Evolutionary conservation across 73 alveolate genomes (phyloP), one percentile per base, ranked within the genome.

Genomic region (Paraurostyla sp.): DNA sequence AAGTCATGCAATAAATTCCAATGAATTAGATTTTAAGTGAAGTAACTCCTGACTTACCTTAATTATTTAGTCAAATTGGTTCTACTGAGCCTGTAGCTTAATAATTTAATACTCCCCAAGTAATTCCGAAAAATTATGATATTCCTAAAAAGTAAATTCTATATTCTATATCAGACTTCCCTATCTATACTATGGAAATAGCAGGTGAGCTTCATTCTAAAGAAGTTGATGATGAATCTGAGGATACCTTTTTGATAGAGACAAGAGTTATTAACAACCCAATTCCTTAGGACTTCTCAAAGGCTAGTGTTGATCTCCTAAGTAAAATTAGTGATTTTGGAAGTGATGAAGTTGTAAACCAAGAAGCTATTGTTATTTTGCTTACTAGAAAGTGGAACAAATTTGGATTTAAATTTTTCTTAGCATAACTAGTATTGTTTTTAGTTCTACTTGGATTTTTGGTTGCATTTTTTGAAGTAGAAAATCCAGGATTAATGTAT

Each of bases 341-440:
- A 46, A 48, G 33, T 48, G 86, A 73, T 29, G 68, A 73, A 45
- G 71, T 73, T 2, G 86, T 73, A 20, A 23, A 6, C 1, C 30
- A n/a, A 73, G 71, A 73, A 11, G 22, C 86, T 4, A 73, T 73
- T 2, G 29, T 22, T 4, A 29, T 45, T 0, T 16, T 48, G n/a
- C 71, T 73, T 6, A 22, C 22, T 6, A 73, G 86, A 73, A 81
- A 81, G 38, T 81, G 91, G 91, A 48, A 33, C 6, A 1, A 6
- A n/a, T 69, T 23, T 29, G 83, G 71, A 0, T 59, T 33, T 35
- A 33, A 58, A 48, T 81, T 81, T 69, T 57, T 38, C 82, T 11
- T 81, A 2, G 32, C 38, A 25, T 40, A 52, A 33, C 41, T 81
- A 32, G 52, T 60, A 7, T 11, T 81, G 23, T 81, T n/a, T 50